Evolutionary conservation across 345 rosid genomes (phyloP).

Genomic region (Linum tenue): DNA sequence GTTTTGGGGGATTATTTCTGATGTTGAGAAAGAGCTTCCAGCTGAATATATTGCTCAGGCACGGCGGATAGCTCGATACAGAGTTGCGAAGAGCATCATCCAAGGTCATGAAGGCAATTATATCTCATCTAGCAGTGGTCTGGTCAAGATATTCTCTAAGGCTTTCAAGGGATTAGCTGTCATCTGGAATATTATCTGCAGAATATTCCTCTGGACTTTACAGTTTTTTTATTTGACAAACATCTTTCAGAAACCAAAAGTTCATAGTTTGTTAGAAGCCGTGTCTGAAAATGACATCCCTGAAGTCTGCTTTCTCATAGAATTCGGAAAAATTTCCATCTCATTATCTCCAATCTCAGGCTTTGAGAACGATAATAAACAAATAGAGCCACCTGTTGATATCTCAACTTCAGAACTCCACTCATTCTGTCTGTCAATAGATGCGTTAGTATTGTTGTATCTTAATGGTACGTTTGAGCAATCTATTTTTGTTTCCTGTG

Average conservation of each 20-base stretch:
- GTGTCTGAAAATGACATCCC: slow-evolving; percentile 28
- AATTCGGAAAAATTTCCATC: slow-evolving; percentile 44
- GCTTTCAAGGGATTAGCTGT: slow-evolving; percentile 25
- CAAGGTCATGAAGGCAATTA: slow-evolving; percentile 24
- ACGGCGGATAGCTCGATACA: slow-evolving; percentile 62
- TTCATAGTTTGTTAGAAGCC: slow-evolving; percentile 22
- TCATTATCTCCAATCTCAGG: slow-evolving; percentile 29
- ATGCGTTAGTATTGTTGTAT: slow-evolving; percentile 39
- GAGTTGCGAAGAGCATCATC: slow-evolving; percentile 26
- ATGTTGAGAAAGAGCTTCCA: slow-evolving; percentile 61
- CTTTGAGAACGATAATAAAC: slow-evolving; percentile 24
- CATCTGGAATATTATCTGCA: slow-evolving; percentile 33
- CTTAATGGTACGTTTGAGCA: slow-evolving; percentile 36
- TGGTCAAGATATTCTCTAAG: slow-evolving; percentile 20
- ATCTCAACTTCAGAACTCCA: slow-evolving; percentile 30
- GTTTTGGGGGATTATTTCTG: slow-evolving; percentile 47
- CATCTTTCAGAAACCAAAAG: slow-evolving; percentile 23
- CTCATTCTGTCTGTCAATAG: slow-evolving; percentile 47
- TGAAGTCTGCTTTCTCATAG: slow-evolving; percentile 30
- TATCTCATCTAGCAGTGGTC: slow-evolving; percentile 18
- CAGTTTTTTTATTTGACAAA: slow-evolving; percentile 22
- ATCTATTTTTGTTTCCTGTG: slow-evolving; percentile 46
- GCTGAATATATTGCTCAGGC: slow-evolving; percentile 77
- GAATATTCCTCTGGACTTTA: slow-evolving; percentile 23
- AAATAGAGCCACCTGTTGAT: slow-evolving; percentile 30